Percentiles rank a stretch among this genome's conserved stretches.
Evolutionary conservation across 2,329 filamentous ascomycete genomes (phyloP).

Genomic region (Aspergillus sp.): DNA sequence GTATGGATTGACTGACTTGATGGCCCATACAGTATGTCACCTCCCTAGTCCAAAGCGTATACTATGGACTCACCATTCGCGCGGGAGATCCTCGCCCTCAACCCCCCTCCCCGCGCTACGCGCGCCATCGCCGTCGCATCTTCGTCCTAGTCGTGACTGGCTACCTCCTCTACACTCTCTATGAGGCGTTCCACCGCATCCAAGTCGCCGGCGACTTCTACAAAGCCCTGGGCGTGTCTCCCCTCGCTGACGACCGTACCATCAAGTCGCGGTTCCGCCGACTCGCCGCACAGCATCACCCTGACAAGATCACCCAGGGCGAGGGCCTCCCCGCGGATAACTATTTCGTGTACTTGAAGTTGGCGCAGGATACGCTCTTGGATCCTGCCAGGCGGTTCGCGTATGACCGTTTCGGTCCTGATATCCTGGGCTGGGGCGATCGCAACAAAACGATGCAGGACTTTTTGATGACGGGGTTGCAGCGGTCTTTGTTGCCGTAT

Average conservation of each 20-base stretch:
- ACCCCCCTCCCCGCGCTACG: constrained; percentile 65
- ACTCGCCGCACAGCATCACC: constrained; percentile 68
- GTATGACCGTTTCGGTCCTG: constrained; percentile 84
- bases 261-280: constrained; percentile 84
- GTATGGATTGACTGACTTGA: constrained; percentile 8
- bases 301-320: constrained; percentile 68
- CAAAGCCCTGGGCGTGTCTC: constrained; percentile 68
- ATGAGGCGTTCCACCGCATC: constrained; percentile 83
- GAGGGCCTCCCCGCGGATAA: constrained; percentile 37
- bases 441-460: constrained; percentile 62
- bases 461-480: constrained; percentile 68
- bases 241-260: constrained; percentile 68
- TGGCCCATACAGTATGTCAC: constrained; percentile 64
- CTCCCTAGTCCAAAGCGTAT: constrained; percentile 73
- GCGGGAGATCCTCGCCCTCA: constrained; percentile 79
- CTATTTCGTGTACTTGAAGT: constrained; percentile 80
- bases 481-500: constrained; percentile 40
- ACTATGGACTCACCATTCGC: constrained; percentile 85
- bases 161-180: constrained; percentile 90
- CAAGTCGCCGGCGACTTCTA: constrained; percentile 75
- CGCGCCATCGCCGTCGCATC: constrained; percentile 75
- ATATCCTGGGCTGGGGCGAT: constrained; percentile 61
- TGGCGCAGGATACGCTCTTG: constrained; percentile 77
- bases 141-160: constrained; percentile 76
- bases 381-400: constrained; percentile 77